A percentile compares a stretch with the other conserved stretches of the same genome.
Evolutionary conservation across 2,329 filamentous ascomycete genomes (phyloP).

Genomic region (Hypoxylon sp.): DNA sequence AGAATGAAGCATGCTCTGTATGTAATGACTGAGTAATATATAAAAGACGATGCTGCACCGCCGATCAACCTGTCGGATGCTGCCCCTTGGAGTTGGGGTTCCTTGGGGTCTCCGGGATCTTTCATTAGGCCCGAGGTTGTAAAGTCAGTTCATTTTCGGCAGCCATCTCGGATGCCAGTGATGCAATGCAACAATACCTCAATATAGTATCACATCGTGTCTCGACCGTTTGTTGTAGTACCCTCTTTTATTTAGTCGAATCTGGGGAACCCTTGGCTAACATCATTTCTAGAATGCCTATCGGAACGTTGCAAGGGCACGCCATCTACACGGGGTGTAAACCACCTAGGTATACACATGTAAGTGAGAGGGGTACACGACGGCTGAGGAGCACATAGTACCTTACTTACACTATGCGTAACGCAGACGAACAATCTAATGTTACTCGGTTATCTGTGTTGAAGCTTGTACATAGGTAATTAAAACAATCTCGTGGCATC

Average conservation of each 20-base stretch:
- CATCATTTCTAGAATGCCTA: slow-evolving; percentile 17
- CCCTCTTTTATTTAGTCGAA: slow-evolving; percentile 41
- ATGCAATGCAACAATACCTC: slow-evolving; percentile 43
- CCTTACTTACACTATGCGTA: neutral
- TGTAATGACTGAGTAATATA: slow-evolving; percentile 43
- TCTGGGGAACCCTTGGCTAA: slow-evolving; percentile 45
- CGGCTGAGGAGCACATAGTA: neutral
- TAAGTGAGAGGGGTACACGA: slow-evolving; percentile 10
- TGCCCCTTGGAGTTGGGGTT: slow-evolving; percentile 23
- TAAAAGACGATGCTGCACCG: slow-evolving; percentile 20
- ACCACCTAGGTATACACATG: neutral
- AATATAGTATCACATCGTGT: slow-evolving; percentile 38
- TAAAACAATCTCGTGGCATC: neutral
- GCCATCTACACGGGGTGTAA: slow-evolving; percentile 7
- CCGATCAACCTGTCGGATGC: slow-evolving; percentile 27
- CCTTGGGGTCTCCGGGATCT: slow-evolving; percentile 26
- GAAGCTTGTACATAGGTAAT: neutral
- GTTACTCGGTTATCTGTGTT: slow-evolving; percentile 10
- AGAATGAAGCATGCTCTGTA: slow-evolving; percentile 33
- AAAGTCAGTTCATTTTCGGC: slow-evolving; percentile 41
- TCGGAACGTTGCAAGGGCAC: slow-evolving; percentile 15
- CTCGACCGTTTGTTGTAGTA: slow-evolving; percentile 32
- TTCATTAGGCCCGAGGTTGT: slow-evolving; percentile 41
- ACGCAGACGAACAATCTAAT: neutral
- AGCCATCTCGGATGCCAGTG: slow-evolving; percentile 44